Evolutionary conservation across 2,329 filamentous ascomycete genomes (phyloP).

Genomic region (Cytospora chrysosperma): DNA sequence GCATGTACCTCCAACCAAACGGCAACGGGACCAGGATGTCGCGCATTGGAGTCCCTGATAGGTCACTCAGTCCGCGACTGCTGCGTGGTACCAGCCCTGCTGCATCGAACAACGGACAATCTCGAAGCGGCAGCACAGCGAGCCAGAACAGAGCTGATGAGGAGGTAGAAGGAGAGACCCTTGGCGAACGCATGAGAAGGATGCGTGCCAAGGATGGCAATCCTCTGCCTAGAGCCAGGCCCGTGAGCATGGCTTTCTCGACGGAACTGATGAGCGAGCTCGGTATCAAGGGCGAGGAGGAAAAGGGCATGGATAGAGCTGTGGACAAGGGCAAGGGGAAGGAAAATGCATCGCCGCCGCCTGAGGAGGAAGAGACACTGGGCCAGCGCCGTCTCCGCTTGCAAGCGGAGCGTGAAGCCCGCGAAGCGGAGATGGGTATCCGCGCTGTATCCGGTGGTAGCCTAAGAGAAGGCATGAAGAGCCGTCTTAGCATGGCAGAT

Average conservation of each 20-base stretch:
- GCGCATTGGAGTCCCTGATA: constrained; percentile 14
- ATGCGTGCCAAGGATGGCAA: constrained; percentile 58
- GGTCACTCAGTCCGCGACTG: constrained; percentile 26
- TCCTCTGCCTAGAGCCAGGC: constrained; percentile 52
- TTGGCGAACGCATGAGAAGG: constrained; percentile 64
- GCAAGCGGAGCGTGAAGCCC: constrained; percentile 67
- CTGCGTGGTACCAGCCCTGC: constrained; percentile 18
- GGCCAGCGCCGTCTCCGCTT: constrained; percentile 74
- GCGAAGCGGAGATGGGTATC: constrained; percentile 52
- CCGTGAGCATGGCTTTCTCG: constrained; percentile 66
- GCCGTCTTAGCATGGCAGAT: constrained; percentile 58
- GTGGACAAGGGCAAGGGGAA: constrained; percentile 31
- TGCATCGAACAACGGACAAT: constrained; percentile 13
- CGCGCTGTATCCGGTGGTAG: constrained; percentile 30
- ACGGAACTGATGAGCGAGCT: constrained; percentile 67
- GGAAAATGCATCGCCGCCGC: constrained; percentile 30
- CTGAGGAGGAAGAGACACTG: constrained; percentile 71
- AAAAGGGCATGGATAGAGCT: constrained; percentile 31
- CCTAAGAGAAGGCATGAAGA: constrained; percentile 34
- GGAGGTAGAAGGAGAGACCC: constrained; percentile 63
- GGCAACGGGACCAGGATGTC: constrained; percentile 20
- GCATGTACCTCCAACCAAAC: constrained; percentile 29
- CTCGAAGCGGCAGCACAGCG: constrained; percentile 20
- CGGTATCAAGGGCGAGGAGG: constrained; percentile 48
- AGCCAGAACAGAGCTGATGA: constrained; percentile 39